These are phyloP conservation scores for Tarenaya hassleriana DNA, from an alignment of 345 rosid genomes.

Conservation along the genomic window DNA sequence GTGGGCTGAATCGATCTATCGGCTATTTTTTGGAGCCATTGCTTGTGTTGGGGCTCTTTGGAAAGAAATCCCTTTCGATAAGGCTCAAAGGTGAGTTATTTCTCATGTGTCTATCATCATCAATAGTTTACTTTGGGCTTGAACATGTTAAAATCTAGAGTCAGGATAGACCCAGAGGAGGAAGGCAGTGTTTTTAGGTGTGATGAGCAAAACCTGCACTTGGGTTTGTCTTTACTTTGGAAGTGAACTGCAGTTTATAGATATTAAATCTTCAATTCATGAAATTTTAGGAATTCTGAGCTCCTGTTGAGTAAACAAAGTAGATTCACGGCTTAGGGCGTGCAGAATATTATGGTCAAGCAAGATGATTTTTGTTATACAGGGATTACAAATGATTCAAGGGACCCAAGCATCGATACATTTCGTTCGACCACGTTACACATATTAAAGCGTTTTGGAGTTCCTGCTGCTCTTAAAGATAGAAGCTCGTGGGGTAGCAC, in stretches of 20 bases:
- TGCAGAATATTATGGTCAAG: conserved; percentile 6
- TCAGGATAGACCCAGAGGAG: background rate
- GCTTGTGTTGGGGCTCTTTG: conserved; percentile 67
- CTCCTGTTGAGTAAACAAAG: background rate
- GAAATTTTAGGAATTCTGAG: background rate
- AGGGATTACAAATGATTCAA: conserved; percentile 86
- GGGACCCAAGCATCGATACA: conserved; percentile 77
- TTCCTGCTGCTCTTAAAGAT: conserved; percentile 59
- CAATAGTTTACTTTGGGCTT: background rate
- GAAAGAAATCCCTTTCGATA: conserved; percentile 54
- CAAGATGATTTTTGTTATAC: conserved; percentile 16
- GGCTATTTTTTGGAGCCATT: conserved; percentile 87
- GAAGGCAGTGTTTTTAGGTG: background rate
- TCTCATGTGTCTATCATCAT: background rate
- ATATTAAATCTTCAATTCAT: background rate
- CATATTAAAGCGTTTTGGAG: no score
- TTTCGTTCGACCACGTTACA: conserved; percentile 63
- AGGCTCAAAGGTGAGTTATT: conserved; percentile 57
- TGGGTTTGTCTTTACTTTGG: background rate
- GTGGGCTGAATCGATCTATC: conserved; percentile 66
- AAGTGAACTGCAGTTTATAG: background rate
- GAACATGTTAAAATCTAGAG: background rate
- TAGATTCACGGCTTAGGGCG: background rate
- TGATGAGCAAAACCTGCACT: background rate
- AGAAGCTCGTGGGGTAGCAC: conserved; percentile 72